Percentiles rank a stretch among this genome's conserved stretches.
These are phyloP conservation scores for Dryadomyces quercus-mongolicae DNA, from an alignment of 2,329 filamentous ascomycete species.

Conservation along the genomic window DNA sequence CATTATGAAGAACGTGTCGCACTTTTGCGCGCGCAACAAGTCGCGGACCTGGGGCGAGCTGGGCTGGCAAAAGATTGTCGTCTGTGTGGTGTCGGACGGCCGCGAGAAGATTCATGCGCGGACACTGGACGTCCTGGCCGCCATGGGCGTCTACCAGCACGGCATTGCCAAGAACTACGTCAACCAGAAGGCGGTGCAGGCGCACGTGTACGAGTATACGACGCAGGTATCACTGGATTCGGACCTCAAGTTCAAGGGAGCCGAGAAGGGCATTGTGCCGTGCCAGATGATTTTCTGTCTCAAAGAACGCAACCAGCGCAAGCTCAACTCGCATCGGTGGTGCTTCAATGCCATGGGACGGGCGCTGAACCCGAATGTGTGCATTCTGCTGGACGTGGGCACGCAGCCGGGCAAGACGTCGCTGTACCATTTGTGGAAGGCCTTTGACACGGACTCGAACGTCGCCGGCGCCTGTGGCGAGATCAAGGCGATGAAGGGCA, in stretches of 20 bases:
- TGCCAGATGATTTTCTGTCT: constrained; percentile 98
- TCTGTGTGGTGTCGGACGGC: constrained; percentile 91
- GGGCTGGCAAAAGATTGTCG: constrained; percentile 98
- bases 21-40: constrained; percentile 87
- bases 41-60: constrained; percentile 94
- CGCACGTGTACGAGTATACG: constrained; percentile 97
- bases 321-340: constrained; percentile 97
- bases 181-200: constrained; percentile 89
- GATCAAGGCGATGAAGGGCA: constrained; percentile 94
- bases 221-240: constrained; percentile 94
- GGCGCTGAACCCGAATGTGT: constrained; percentile 88
- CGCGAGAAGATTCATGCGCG: constrained; percentile 81
- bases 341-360: constrained; percentile 98
- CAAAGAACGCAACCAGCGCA: constrained; percentile 95
- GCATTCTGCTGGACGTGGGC: constrained; percentile 91
- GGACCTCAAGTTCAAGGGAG: constrained; percentile 96
- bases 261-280: constrained; percentile 96
- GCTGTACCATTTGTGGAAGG: constrained; percentile 98
- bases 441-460: constrained; percentile 94
- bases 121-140: constrained; percentile 85
- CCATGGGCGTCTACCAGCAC: constrained; percentile 96
- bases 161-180: constrained; percentile 98
- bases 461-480: constrained; percentile 95
- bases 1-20: constrained; percentile 94
- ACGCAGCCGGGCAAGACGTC: constrained; percentile 82